Evolutionary conservation across 495 filamentous ascomycete genomes (phyloP).

Genomic region (Hypoxylon cercidicola): DNA sequence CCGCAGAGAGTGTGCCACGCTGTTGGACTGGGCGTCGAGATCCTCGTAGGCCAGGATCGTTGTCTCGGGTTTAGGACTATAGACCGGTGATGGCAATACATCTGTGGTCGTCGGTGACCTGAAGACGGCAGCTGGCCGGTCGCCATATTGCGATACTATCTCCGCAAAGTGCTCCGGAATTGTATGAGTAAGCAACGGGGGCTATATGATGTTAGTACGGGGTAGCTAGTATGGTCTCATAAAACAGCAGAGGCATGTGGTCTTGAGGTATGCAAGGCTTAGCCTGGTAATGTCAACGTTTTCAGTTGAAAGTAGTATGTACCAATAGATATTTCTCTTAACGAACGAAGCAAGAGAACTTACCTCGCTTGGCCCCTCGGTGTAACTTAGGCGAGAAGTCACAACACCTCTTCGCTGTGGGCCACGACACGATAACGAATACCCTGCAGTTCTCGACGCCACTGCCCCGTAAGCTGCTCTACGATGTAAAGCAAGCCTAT

Average conservation of each 20-base stretch:
- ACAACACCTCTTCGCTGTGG: conserved; percentile 28
- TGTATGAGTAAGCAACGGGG: conserved; percentile 77
- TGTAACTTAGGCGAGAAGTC: conserved; percentile 42
- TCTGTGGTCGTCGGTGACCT: conserved; percentile 47
- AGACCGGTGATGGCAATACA: conserved; percentile 19
- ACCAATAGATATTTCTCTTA: neutral
- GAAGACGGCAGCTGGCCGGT: conserved; percentile 69
- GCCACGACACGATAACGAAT: neutral
- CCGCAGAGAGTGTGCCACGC: conserved; percentile 76
- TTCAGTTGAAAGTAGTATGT: neutral
- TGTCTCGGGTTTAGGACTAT: conserved; percentile 48
- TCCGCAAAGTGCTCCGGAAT: conserved; percentile 82
- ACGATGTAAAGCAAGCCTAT: neutral
- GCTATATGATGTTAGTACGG: conserved; percentile 58
- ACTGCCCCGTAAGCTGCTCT: neutral
- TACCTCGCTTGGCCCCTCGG: conserved; percentile 44
- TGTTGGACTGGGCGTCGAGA: conserved; percentile 80
- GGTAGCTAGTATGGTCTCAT: neutral
- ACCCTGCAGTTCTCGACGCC: neutral
- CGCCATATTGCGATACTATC: conserved; percentile 76
- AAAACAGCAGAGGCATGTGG: neutral
- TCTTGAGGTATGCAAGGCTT: neutral
- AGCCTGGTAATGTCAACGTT: neutral
- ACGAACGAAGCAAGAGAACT: conserved; percentile 23
- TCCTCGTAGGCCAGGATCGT: conserved; percentile 72